Evolutionary conservation across 2,329 filamentous ascomycete genomes (phyloP), one percentile per base, ranked within the genome.

Genomic region (Phyllosticta citriasiana): DNA sequence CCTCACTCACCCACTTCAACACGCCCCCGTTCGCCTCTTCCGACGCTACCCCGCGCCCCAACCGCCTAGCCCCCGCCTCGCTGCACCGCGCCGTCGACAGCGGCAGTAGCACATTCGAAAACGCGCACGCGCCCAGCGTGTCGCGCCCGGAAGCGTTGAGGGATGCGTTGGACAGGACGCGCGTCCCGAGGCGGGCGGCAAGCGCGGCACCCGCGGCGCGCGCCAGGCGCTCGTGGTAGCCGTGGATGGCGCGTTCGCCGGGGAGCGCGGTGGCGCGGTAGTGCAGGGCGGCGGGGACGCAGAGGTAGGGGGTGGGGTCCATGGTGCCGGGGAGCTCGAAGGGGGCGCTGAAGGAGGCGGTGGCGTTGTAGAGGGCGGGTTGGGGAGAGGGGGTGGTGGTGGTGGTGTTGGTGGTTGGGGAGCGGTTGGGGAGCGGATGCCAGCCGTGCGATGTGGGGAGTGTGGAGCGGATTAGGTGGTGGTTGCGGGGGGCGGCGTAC

Each of bases 371-470:
- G 54, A 71, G 60, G 26, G 57, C 40, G 40, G n/a, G 58, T 59
- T 6, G 27, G 27, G 70, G 66, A 53, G 70, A 59, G 26, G 52
- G 14, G 19, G 10, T 59, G 60, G 7, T 27, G 14, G 57, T 63
- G 40, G 53, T 76, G 27, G 70, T 66, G 53, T 70, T 60, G 26
- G 52, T 24, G n/a, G 10, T 59, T 59, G 7, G 27, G 14, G 57
- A 63, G 40, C 52, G 62, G 59, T 24, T 25, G n/a, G 68, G 68
- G 16, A 57, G 57, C 0, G 89, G 80, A 0, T 82, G 69, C 72
- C 89, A 96, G 0, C 90, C 88, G 71, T 92, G 89, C 50, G 87
- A 91, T 0, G 91, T 96, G 0, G 91, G 89, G 30, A 95, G 72
- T 0, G 89, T 87, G 2, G 86, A 86, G 14, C 85, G 82, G 52